Conservation (phyloP, 2,329 filamentous ascomycete species). For the Diaporthe ilicicola region DNA sequence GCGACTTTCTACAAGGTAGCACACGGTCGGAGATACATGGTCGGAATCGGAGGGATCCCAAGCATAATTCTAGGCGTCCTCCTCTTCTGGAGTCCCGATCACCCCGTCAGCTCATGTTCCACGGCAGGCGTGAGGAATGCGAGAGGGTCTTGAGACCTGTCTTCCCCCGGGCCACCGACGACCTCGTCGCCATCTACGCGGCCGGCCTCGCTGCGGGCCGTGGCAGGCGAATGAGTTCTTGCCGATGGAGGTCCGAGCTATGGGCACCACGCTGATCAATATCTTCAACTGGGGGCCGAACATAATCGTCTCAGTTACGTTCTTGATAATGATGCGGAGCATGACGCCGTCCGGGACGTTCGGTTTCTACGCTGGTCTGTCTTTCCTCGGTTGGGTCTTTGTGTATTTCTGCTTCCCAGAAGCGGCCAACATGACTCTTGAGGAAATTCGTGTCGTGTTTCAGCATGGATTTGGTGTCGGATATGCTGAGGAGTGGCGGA, state of each 20-base stretch:
- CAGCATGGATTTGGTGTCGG: slow-evolving; percentile 3
- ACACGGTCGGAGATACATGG: slow-evolving; percentile 60
- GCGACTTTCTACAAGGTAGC: slow-evolving; percentile 49
- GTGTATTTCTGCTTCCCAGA: slow-evolving; percentile 8
- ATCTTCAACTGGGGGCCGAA: not conserved
- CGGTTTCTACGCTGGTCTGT: not conserved
- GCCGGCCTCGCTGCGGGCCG: not conserved
- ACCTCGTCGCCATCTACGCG: slow-evolving; percentile 52
- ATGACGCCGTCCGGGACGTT: not conserved
- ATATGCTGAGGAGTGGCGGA: slow-evolving; percentile 2
- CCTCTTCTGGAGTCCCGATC: slow-evolving; percentile 58
- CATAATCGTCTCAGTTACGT: not conserved
- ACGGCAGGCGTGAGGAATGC: slow-evolving; percentile 50
- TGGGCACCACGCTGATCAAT: not conserved
- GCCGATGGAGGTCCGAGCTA: not conserved
- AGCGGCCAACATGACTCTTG: not conserved
- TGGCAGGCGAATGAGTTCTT: slow-evolving; percentile 16
- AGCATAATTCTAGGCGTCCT: slow-evolving; percentile 53
- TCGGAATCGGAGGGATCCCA: slow-evolving; percentile 56
- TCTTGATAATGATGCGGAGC: slow-evolving; percentile 4
- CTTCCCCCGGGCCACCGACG: slow-evolving; percentile 50
- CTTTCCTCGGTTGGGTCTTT: slow-evolving; percentile 1
- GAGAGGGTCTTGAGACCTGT: slow-evolving; percentile 47
- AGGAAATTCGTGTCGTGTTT: not conserved
- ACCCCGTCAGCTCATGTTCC: slow-evolving; percentile 55